A percentile compares a stretch with the other conserved stretches of the same genome.
These are phyloP conservation scores for Beauveria sp. DNA, from an alignment of 2,329 filamentous ascomycete species.

Conservation along the genomic window DNA sequence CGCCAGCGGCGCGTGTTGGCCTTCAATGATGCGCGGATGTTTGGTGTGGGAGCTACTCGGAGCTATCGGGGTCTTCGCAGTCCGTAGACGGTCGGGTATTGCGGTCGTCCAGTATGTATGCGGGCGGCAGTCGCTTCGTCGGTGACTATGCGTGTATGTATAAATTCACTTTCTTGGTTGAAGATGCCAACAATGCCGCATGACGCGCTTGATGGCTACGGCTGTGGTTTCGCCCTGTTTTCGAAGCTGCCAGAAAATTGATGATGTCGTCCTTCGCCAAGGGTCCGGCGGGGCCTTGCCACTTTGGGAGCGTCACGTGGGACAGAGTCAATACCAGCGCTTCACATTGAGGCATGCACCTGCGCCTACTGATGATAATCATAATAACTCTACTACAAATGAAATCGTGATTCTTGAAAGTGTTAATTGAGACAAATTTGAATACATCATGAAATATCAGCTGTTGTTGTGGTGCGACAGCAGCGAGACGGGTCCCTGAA, in stretches of 20 bases:
- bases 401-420: too few relatives aligned
- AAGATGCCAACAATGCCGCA: not conserved
- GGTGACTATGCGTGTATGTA: not conserved
- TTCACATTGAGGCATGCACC: not conserved
- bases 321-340: not conserved
- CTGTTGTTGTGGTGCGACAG: not conserved
- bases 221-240: not conserved
- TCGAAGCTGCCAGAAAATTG: conserved; percentile 9
- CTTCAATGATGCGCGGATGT: not conserved
- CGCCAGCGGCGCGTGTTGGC: not conserved
- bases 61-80: conserved; percentile 7
- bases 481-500: not conserved
- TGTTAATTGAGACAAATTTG: not conserved
- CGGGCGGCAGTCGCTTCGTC: not conserved
- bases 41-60: conserved; percentile 3
- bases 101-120: not conserved
- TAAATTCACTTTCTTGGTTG: not conserved
- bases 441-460: not conserved
- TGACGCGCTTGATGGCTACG: conserved; percentile 1
- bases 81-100: not conserved
- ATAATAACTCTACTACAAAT: too few relatives aligned
- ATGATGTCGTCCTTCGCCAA: conserved; percentile 3
- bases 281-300: conserved; percentile 4
- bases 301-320: conserved; percentile 3
- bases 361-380: too few relatives aligned